Evolutionary conservation across 306 rosid genomes (phyloP).

Genomic region (Glycine latifolia): DNA sequence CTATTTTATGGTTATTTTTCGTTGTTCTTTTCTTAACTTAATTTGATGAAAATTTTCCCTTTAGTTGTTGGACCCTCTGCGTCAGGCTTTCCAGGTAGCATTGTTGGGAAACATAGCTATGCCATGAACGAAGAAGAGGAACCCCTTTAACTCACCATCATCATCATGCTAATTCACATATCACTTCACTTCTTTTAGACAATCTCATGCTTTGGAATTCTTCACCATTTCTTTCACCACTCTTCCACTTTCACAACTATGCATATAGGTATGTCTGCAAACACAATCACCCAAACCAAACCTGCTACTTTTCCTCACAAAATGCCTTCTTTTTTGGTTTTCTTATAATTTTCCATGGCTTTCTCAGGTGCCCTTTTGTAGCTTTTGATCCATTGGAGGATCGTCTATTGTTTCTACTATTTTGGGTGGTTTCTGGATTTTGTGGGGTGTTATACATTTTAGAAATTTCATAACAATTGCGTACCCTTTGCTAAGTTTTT

Average conservation of each 20-base stretch:
- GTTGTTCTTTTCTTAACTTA: slow-evolving; percentile 8
- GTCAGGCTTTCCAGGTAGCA: slow-evolving; percentile 65
- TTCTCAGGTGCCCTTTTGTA: slow-evolving; percentile 26
- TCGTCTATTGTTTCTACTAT: slow-evolving; percentile 6
- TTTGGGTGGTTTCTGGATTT: slow-evolving; percentile 43
- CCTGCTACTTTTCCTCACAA: slow-evolving; percentile 24
- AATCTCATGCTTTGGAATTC: slow-evolving; percentile 48
- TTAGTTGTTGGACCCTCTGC: slow-evolving; percentile 46
- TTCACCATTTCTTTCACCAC: slow-evolving; percentile 58
- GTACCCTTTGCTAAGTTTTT: slow-evolving; percentile 31
- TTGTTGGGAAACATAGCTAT: slow-evolving; percentile 57
- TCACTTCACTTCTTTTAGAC: slow-evolving; percentile 29
- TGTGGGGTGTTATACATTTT: slow-evolving; percentile 40
- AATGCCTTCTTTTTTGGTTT: not conserved
- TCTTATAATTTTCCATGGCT: not conserved
- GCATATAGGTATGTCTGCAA: slow-evolving; percentile 55
- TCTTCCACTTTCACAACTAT: slow-evolving; percentile 52
- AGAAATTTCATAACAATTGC: slow-evolving; percentile 12
- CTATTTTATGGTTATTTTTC: slow-evolving; percentile 11
- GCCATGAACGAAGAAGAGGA: slow-evolving; percentile 49
- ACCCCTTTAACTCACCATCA: slow-evolving; percentile 45
- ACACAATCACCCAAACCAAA: slow-evolving; percentile 40
- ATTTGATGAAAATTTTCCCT: slow-evolving; percentile 43
- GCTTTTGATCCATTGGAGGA: slow-evolving; percentile 46
- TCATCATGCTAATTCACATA: slow-evolving; percentile 15